A percentile compares a stretch with the other conserved stretches of the same genome.
Evolutionary conservation across 805 yeast species (phyloP).

Genomic region (Suhomyces prunicola): DNA sequence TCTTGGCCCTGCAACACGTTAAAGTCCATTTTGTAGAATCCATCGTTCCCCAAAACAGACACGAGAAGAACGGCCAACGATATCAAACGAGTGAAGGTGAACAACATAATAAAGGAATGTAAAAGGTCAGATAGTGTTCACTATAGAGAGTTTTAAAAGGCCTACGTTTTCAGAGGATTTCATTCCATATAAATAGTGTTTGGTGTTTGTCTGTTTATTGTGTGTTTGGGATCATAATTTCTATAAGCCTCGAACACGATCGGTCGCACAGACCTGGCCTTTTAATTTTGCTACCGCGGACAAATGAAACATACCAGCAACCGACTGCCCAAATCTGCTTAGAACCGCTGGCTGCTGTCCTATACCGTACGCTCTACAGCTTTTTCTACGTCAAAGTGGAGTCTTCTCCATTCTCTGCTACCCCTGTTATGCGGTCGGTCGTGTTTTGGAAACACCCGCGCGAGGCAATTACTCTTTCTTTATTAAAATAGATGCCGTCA

Average conservation of each 20-base stretch:
- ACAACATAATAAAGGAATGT: not conserved
- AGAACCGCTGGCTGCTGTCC: not conserved
- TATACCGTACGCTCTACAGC: not conserved
- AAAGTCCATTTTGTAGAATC: conserved; percentile 22
- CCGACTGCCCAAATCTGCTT: not conserved
- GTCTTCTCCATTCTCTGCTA: not conserved
- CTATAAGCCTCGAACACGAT: not conserved
- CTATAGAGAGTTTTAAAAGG: not conserved
- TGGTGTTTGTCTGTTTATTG: not conserved
- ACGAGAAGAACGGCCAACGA: conserved; percentile 6
- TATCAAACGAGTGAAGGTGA: conserved; percentile 7
- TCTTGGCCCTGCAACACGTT: conserved; percentile 21
- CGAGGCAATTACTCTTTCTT: not conserved
- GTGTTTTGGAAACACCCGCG: not conserved
- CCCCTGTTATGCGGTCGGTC: not conserved
- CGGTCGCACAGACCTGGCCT: not conserved
- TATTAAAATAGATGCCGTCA: not conserved
- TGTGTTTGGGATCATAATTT: not conserved
- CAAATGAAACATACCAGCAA: not conserved
- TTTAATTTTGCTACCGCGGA: not conserved
- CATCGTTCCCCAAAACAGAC: conserved; percentile 15
- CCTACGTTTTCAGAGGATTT: not conserved
- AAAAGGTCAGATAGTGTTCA: not conserved
- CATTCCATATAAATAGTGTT: not conserved
- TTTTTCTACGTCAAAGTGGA: not conserved